phyloP scores from a whole-genome alignment of 805 yeast species.

The Sugiyamaella marilandica region DNA sequence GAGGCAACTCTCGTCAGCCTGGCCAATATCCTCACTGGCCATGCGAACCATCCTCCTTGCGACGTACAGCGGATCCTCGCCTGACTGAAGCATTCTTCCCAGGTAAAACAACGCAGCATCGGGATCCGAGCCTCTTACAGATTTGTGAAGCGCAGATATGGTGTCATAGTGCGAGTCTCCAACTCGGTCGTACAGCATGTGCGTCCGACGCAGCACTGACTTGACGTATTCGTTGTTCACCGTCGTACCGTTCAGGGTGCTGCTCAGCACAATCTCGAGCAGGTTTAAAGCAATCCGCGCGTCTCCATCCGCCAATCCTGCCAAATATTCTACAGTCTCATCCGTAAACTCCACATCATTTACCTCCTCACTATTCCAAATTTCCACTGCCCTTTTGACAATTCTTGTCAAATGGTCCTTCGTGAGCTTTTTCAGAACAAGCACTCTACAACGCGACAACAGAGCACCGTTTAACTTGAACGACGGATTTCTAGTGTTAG shows the following conservation, averaged over 20 bases:
- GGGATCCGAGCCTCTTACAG: slow-evolving; percentile 82
- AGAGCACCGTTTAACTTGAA: slow-evolving; percentile 78
- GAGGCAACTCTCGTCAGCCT: slow-evolving; percentile 73
- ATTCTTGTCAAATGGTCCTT: slow-evolving; percentile 48
- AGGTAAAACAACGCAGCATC: slow-evolving; percentile 87
- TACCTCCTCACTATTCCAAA: slow-evolving; percentile 50
- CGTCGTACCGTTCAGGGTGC: slow-evolving; percentile 1
- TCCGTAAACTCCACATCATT: slow-evolving; percentile 50
- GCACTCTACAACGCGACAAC: slow-evolving; percentile 76
- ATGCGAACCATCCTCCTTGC: slow-evolving; percentile 90
- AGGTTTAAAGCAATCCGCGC: slow-evolving; percentile 78
- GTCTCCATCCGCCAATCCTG: slow-evolving; percentile 79
- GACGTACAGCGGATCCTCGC: slow-evolving; percentile 88
- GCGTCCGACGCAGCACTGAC: slow-evolving; percentile 44
- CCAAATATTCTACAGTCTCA: slow-evolving; percentile 61
- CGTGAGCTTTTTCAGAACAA: slow-evolving; percentile 55
- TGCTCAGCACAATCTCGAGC: slow-evolving; percentile 50
- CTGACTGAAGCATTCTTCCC: slow-evolving; percentile 84
- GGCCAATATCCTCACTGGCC: slow-evolving; percentile 92
- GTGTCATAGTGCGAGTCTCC: slow-evolving; percentile 95
- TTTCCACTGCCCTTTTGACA: slow-evolving; percentile 52
- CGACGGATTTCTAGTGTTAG: slow-evolving; percentile 54
- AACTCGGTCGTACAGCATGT: slow-evolving; percentile 68
- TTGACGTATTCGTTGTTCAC: slow-evolving; percentile 32
- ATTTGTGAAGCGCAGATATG: slow-evolving; percentile 91